Base-by-base conservation (phyloP, 306 rosid species). In the Geum urbanum region DNA sequence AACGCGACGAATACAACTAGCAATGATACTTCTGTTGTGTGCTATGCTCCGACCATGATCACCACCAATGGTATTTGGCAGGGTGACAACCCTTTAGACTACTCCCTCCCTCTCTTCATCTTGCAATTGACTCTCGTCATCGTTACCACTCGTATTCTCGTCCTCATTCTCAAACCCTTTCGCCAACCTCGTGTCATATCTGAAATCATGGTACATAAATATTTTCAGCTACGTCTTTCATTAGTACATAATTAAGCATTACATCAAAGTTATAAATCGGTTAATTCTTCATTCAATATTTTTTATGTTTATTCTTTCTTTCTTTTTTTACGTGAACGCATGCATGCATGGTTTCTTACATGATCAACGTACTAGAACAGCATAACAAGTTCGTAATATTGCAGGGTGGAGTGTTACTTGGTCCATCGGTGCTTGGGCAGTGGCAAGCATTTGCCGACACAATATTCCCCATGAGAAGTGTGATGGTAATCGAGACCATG, bases 31-130 rank as follows among this genome's bases (percentile, higher is more conserved):
- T 67, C 80, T 1, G 88, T 88, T 43, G 86, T 92, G 0, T 92
- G 98, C 46, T 92, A 88, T 66, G 86, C 96, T 8, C 98, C 98
- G 4, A 84, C 87, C 27, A 86, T 90, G 98, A 83, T 92, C 44
- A 90, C 96, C 22, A 92, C 98, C 49, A 86, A 92, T 71, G 97
- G 98, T 18, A 71, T 92, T n/a, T 92, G 97, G 97, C 96, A 88
- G 75, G 98, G 98, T 7, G 97, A 92, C 48, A 92, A 90, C 70
- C 98, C 98, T 82, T 70, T 92, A 75, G 91, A 90, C 75, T 92
- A 84, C 74, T 92, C 98, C 79, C 89, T 92, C 27, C 98, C 98
- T 61, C 96, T 88, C 75, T 92, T 92, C 84, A 88, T 92, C 63
- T 74, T 92, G 73, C 98, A 92, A 68, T 58, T 92, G 35, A 84